Evolutionary conservation across 2,329 filamentous ascomycete genomes (phyloP).

Genomic region (Rutstroemia sp.): DNA sequence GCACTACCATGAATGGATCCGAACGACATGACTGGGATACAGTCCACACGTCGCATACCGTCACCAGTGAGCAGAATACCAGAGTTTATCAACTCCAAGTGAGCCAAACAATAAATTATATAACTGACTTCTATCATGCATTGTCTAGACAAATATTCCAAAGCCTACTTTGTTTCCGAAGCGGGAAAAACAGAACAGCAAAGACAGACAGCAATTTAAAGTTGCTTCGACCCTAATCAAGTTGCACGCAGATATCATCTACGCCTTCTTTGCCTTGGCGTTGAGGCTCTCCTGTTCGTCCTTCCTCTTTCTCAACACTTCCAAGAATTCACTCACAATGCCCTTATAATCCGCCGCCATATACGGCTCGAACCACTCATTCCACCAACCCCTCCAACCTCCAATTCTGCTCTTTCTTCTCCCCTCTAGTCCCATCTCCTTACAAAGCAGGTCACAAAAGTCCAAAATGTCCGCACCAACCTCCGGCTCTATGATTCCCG

Average conservation of each 20-base stretch:
- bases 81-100: neutral
- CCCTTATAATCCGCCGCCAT: constrained; percentile 9
- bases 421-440: constrained; percentile 1
- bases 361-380: constrained; percentile 12
- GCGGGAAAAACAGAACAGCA: too few relatives aligned
- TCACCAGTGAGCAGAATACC: neutral
- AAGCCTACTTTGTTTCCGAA: neutral
- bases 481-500: constrained; percentile 1
- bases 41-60: too few relatives aligned
- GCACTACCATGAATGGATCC: neutral
- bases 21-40: too few relatives aligned
- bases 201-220: too few relatives aligned
- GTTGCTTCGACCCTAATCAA: too few relatives aligned
- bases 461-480: constrained; percentile 10
- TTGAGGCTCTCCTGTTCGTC: neutral
- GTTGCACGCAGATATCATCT: neutral
- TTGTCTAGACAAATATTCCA: neutral
- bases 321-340: constrained; percentile 8
- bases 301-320: neutral
- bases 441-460: constrained; percentile 7
- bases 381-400: constrained; percentile 3
- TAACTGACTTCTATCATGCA: neutral
- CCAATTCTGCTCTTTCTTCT: neutral
- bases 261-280: neutral
- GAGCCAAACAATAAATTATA: neutral